Evolutionary conservation across 306 rosid species (phyloP), one percentile per base, ranked within the genome.

Genomic region (Glycine soja): DNA sequence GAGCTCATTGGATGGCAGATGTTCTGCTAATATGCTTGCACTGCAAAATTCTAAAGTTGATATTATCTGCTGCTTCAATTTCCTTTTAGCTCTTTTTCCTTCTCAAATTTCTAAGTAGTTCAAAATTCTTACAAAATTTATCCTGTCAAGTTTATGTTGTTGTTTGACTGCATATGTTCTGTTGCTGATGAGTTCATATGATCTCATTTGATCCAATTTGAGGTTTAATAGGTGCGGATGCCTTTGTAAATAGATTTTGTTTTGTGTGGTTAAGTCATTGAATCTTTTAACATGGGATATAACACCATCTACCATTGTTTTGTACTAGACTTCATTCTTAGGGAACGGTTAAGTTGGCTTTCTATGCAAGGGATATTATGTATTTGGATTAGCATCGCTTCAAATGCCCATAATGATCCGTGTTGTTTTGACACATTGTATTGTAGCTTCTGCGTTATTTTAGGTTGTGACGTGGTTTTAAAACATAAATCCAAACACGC

Each of bases 21-120:
- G 47, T 58, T 75, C n/a, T 24, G 12, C 64, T 7, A 24, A 5
- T 61, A 61, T 80, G 67, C 79, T 63, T 43, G 10, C 52, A 74
- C 64, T 81, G 53, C 61, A 54, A 81, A 54, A 46, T 67, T 47
- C 67, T 74, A 14, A 43, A 54, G 85, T 45, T 74, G 70, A 65
- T 74, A 45, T 52, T 1, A 3, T 45, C 30, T 47, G 54, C 40
- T 75, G 81, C 72, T 38, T 67, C 2, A 42, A 2, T 56, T 75
- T 76, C 24, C 58, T 32, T 77, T 69, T 79, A 50, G 42, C 80
- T 81, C 58, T 56, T 79, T 34, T 57, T 85, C 78, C 10, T 42
- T 38, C 30, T 11, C 6, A 24, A 38, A 34, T 59, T 59, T 77
- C 15, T 34, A 45, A 59, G 18, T 77, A 48, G 18, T 56, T 52